Percentiles rank a stretch among this genome's conserved stretches.
phyloP scores from a whole-genome alignment of 257 asterid genomes.

The Osmanthus fragrans region DNA sequence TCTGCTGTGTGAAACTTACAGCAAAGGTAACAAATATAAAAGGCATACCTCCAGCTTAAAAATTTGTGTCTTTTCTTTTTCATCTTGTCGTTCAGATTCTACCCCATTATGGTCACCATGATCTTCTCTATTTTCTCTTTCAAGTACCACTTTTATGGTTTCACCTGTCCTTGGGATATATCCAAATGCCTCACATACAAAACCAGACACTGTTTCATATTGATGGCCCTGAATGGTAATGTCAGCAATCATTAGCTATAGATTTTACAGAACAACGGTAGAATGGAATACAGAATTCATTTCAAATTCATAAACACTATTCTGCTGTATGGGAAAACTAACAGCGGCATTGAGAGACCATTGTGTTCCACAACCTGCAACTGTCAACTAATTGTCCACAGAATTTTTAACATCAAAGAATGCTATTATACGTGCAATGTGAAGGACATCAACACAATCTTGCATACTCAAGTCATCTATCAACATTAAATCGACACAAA shows the following conservation, averaged over 20 bases:
- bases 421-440: not conserved
- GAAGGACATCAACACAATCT: not conserved
- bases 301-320: conserved; percentile 9
- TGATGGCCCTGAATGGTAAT: conserved; percentile 75
- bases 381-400: not conserved
- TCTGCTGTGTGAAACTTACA: not conserved
- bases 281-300: not conserved
- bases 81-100: conserved; percentile 65
- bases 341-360: not conserved
- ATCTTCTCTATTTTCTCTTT: conserved; percentile 70
- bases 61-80: conserved; percentile 57
- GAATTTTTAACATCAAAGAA: not conserved
- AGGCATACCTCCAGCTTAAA: conserved; percentile 85
- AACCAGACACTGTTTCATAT: conserved; percentile 95
- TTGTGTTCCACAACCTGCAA: conserved; percentile 3
- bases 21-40: not conserved
- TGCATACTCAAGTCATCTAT: not conserved
- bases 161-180: conserved; percentile 97
- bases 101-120: conserved; percentile 52
- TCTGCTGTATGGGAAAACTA: not conserved
- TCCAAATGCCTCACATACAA: conserved; percentile 96
- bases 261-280: not conserved
- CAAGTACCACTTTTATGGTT: conserved; percentile 78
- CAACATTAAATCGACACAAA: not conserved
- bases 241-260: conserved; percentile 20